Conservation (phyloP, 2,329 filamentous ascomycete genomes). For the Pestalotiopsis sp. region DNA sequence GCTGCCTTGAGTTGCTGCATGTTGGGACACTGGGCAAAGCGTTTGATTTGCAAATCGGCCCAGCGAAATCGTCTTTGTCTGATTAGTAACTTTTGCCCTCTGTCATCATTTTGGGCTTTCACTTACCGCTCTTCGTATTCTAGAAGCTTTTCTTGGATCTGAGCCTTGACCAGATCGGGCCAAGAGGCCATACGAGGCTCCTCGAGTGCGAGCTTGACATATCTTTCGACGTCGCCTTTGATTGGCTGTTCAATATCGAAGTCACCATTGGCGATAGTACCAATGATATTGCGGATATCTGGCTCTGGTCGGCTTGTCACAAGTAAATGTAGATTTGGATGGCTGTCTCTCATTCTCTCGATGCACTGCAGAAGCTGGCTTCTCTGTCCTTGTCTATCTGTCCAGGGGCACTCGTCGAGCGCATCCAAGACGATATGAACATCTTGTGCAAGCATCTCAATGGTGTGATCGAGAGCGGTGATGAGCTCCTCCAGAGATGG, state of each 20-base stretch:
- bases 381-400: not conserved
- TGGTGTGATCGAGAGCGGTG: not conserved
- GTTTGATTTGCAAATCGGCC: not conserved
- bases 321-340: constrained; percentile 5
- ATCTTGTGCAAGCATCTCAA: not conserved
- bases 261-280: not conserved
- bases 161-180: not conserved
- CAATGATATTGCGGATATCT: not conserved
- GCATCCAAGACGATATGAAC: constrained; percentile 5
- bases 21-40: not conserved
- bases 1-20: not conserved
- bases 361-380: not conserved
- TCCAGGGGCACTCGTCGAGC: not conserved
- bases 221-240: not conserved
- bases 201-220: not conserved
- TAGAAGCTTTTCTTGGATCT: not conserved
- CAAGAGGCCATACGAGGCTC: not conserved
- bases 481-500: not conserved
- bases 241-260: constrained; percentile 1
- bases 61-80: not conserved
- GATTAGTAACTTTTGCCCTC: not conserved
- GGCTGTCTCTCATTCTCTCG: not conserved
- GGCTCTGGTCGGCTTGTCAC: constrained; percentile 12
- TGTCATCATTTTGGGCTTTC: not conserved
- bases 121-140: not conserved